These are phyloP conservation scores for Malus fusca DNA, from an alignment of 306 rosid species.

Conservation along the genomic window DNA sequence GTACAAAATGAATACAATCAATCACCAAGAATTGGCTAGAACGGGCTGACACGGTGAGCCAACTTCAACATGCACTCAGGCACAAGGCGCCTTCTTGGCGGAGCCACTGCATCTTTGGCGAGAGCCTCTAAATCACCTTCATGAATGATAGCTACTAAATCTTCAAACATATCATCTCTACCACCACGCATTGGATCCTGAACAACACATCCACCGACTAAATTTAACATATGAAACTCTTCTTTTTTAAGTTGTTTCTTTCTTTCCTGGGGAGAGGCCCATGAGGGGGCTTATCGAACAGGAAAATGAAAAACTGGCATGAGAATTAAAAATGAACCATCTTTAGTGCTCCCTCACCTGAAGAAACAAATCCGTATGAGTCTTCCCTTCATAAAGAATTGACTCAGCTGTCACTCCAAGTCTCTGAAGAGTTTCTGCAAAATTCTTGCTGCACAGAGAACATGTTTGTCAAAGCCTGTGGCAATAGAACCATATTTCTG, in stretches of 20 bases:
- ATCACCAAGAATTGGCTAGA: conserved; percentile 28
- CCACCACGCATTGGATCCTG: conserved; percentile 99
- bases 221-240: not conserved
- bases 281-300: not conserved
- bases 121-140: conserved; percentile 59
- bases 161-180: conserved; percentile 64
- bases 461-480: not conserved
- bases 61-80: conserved; percentile 79
- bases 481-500: not conserved
- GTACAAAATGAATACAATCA: conserved; percentile 1
- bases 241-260: not conserved
- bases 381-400: conserved; percentile 71
- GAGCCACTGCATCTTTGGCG: conserved; percentile 60
- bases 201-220: conserved; percentile 3
- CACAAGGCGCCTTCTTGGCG: conserved; percentile 77
- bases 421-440: conserved; percentile 68
- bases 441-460: conserved; percentile 47
- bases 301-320: not conserved
- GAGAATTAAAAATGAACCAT: not conserved
- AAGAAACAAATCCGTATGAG: conserved; percentile 89
- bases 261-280: not conserved
- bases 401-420: conserved; percentile 67
- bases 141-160: conserved; percentile 59
- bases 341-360: conserved; percentile 46
- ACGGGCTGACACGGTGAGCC: conserved; percentile 81